Base-by-base conservation (phyloP, 1,284 basidiomycete genomes). In the Fomitopsis betulina region DNA sequence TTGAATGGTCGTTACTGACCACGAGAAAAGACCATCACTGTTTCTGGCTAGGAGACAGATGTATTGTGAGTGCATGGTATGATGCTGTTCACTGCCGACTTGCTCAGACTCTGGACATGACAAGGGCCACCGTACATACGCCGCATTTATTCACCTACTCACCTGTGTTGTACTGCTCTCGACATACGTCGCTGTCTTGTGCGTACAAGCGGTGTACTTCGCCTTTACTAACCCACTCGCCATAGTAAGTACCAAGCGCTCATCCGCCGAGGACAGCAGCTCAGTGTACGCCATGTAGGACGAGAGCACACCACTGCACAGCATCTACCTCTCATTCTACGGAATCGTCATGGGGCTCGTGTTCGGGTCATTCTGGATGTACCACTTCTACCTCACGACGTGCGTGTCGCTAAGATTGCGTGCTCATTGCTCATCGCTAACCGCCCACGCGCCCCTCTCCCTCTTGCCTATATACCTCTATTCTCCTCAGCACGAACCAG, bases 81-180 rank as follows among this genome's bases (percentile, higher is more conserved):
- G 3, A 42, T 42, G 21, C 3, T n/a, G 3, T 8, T n/a, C 7
- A 4, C 13, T 50, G 12, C 10, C 27, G 39, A 37, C 17, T 54
- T n/a, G 15, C 53, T 19, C 9, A 21, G 10, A 9, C 37, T 21
- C 50, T 39, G 27, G 62, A n/a, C 23, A 9, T 38, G 10, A 60
- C 32, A 62, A 91, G 89, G 93, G 93, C 6, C 86, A 91, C 72
- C 80, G 90, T 68, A 95, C 91, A 55, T 92, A 94, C 70, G 88
- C 91, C 21, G 84, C 91, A 2, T 96, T 96, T 70, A 75, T 95
- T 47, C 89, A 94, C 67, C 93, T 96, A 69, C 76, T 94, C 55
- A 76, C 79, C 33, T 89, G 84, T 65, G 72, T 86, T 25, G 86
- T 87, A 2, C 67, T 89, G 2, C 78, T 94, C 40, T 76, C 89